Evolutionary conservation across 2,329 filamentous ascomycete genomes (phyloP), one percentile per base, ranked within the genome.

Genomic region (Parastagonospora nodorum): DNA sequence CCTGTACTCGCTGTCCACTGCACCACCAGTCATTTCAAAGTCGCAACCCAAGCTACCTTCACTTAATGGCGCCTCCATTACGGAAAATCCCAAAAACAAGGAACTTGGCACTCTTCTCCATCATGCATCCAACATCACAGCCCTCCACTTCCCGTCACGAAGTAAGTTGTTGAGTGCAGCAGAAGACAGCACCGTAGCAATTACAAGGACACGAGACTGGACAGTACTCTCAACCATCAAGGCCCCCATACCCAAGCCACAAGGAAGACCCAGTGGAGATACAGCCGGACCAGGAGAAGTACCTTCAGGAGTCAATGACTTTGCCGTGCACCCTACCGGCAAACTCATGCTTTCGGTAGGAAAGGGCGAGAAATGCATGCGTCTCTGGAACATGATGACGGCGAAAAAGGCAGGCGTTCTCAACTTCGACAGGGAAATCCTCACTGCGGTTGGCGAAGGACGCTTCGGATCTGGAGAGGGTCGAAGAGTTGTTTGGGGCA

Each of bases 341-440:
- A 97, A 97, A 77, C 80, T 99, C 43, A 96, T 97, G 90, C 85
- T 99, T 53, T 95, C 86, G 63, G 92, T 97, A 8, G 88, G 90
- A 61, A 90, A 88, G 65, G 92, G 92, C 58, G 94, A 99, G 77
- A 87, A 86, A 58, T 91, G 88, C 67, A 95, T 99, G 89, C 81
- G 94, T 58, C 75, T 97, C 58, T 99, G 94, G 94, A 97, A 99
- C 68, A 74, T 99, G 57, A 92, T 97, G 59, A 97, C 93, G 2
- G 94, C 92, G 12, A 96, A 93, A 78, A 97, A 96, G 77, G 92
- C 92, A 1, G 91, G 92, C 28, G 92, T 96, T 45, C 77, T 99
- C 62, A 94, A 90, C 70, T 97, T 97, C 72, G 84, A 83, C 58
- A 82, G 84, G 50, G 84, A 87, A 0, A 81, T 94, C 64, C 78